phyloP scores from a whole-genome alignment of 208 protist genomes.

The Leishmania mexicana region DNA sequence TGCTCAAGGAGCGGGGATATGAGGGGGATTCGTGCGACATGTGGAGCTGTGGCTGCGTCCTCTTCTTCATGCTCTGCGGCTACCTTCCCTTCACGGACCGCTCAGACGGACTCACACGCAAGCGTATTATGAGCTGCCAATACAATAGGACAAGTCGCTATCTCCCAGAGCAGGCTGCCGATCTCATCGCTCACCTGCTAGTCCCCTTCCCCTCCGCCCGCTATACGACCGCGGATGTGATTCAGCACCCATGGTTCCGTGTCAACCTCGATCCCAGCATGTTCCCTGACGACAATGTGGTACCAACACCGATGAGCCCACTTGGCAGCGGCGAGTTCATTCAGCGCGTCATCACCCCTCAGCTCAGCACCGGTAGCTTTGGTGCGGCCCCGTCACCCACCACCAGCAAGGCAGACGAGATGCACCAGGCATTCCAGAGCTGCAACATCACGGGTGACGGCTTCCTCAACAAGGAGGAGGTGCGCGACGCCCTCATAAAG shows the following conservation, averaged over 20 bases:
- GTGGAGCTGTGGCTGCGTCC: constrained; percentile 97
- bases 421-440: constrained; percentile 76
- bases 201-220: constrained; percentile 60
- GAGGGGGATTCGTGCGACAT: constrained; percentile 95
- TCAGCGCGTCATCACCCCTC: constrained; percentile 61
- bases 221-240: constrained; percentile 73
- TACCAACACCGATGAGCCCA: constrained; percentile 38
- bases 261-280: constrained; percentile 63
- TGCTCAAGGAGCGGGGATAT: constrained; percentile 91
- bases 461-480: constrained; percentile 75
- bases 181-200: constrained; percentile 82
- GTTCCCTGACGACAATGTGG: constrained; percentile 56
- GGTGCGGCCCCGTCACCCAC: constrained; percentile 34
- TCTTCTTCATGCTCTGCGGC: constrained; percentile 98
- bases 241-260: constrained; percentile 86
- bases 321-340: constrained; percentile 58
- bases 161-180: constrained; percentile 64
- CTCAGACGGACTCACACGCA: constrained; percentile 83
- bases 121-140: constrained; percentile 81
- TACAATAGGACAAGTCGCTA: constrained; percentile 87
- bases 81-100: constrained; percentile 96
- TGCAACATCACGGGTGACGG: constrained; percentile 83
- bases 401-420: constrained; percentile 42
- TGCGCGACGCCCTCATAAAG: constrained; percentile 91
- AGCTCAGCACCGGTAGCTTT: constrained; percentile 30